A percentile compares a stretch with the other conserved stretches of the same genome.
Evolutionary conservation across 2,329 filamentous ascomycete genomes (phyloP).

Genomic region (Verruconis gallopava): DNA sequence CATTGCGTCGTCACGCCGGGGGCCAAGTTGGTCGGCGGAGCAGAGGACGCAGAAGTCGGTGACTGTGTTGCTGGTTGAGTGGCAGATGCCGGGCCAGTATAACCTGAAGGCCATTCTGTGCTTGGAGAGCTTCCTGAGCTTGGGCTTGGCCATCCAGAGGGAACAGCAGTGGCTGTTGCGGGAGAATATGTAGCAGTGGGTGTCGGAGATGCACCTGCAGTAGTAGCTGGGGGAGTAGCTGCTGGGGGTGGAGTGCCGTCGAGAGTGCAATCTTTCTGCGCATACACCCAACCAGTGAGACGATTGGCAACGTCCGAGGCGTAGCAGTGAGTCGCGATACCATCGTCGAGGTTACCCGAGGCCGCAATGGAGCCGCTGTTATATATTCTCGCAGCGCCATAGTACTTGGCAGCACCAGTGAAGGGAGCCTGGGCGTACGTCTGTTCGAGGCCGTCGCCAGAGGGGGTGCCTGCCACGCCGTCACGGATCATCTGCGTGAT

Average conservation of each 20-base stretch:
- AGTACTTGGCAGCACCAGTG: slow-evolving; percentile 28
- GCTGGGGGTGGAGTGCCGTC: slow-evolving; percentile 1
- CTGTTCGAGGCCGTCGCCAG: slow-evolving; percentile 31
- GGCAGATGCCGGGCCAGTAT: too few species aligned
- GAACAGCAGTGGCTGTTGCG: background rate
- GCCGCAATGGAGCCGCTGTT: slow-evolving; percentile 33
- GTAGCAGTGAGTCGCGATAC: slow-evolving; percentile 38
- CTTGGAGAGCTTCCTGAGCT: too few species aligned
- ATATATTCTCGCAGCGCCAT: slow-evolving; percentile 36
- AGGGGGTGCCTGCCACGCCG: slow-evolving; percentile 29
- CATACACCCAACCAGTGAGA: slow-evolving; percentile 11
- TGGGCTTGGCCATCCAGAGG: too few species aligned
- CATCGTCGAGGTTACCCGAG: slow-evolving; percentile 26
- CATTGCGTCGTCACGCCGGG: slow-evolving; percentile 15
- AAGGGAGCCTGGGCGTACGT: slow-evolving; percentile 20
- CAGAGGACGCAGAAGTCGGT: background rate
- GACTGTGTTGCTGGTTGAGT: too few species aligned
- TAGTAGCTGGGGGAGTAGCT: background rate
- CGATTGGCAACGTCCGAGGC: slow-evolving; percentile 39
- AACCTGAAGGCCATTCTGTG: too few species aligned
- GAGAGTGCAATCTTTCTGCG: slow-evolving; percentile 4
- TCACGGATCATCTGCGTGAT: slow-evolving; percentile 32
- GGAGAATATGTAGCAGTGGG: background rate
- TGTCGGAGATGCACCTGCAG: slow-evolving; percentile 7
- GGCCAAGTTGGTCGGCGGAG: slow-evolving; percentile 3